phyloP scores from a whole-genome alignment of 75 land plant genomes.

The Pinus albicaulis region DNA sequence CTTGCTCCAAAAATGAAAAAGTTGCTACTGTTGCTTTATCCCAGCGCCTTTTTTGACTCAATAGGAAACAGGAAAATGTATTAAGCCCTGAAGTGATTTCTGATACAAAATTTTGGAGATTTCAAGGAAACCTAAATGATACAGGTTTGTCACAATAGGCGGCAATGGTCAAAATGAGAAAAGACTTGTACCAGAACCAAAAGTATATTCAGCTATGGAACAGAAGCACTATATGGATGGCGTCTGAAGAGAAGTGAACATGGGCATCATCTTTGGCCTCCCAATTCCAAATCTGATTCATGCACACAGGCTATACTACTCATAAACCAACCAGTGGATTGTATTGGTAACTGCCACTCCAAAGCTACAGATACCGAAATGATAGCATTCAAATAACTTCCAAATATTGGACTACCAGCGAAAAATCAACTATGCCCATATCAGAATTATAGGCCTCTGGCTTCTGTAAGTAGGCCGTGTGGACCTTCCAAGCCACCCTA shows the following conservation, averaged over 20 bases:
- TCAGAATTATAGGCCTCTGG: no score
- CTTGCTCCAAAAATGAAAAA: neutral
- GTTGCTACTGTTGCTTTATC: neutral
- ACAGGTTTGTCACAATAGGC: neutral
- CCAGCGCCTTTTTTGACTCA: neutral
- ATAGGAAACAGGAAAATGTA: neutral
- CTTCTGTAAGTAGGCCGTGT: no score
- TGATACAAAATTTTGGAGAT: neutral
- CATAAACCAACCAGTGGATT: neutral
- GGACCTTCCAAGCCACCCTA: no score
- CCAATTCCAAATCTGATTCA: no score
- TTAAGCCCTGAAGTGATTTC: neutral
- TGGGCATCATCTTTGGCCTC: no score
- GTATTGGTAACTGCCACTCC: neutral
- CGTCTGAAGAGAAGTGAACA: no score
- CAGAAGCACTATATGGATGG: neutral
- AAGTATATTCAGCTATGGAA: neutral
- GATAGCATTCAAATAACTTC: slow-evolving; percentile 4
- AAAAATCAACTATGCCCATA: no score
- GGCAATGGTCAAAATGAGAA: neutral
- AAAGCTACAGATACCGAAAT: no score
- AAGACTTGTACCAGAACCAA: neutral
- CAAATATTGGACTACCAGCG: neutral
- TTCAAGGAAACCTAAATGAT: neutral
- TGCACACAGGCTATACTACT: no score